Evolutionary conservation across 2,329 filamentous ascomycete genomes (phyloP), one percentile per base, ranked within the genome.

Genomic region (Diaporthe citrichinensis): DNA sequence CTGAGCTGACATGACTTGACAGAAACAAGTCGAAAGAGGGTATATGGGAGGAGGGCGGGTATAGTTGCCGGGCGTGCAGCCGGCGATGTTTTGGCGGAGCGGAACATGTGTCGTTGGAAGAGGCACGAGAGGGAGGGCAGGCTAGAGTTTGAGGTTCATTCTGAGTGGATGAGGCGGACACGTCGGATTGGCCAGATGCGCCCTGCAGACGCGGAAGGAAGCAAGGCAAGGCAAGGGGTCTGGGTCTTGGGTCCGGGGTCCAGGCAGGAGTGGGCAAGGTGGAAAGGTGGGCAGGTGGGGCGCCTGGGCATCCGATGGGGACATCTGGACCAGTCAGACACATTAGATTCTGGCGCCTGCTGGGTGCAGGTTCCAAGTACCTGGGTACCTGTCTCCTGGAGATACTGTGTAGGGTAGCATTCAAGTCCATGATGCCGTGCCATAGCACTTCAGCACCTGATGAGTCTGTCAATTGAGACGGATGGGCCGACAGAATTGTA

Each of bases 91-190:
- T 75, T 74, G 57, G 76, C 71, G 75, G 76, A 72, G 73, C 61
- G 76, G 73, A 78, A 74, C 74, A 79, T 72, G 80, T 83, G 82
- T 83, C 81, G 82, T 83, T 81, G 80, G 76, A 79, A 78, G 77
- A 78, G 79, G 80, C 81, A 82, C 82, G 81, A 81, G 81, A 78
- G 76, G 76, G 71, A 76, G 76, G 73, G 65, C 75, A 80, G 84
- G 71, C 71, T 73, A 73, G 71, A 65, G 71, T 86, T 86, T 86
- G 85, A 86, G 81, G 82, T 86, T 84, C 80, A 84, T 83, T 78
- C 82, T 84, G 82, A 79, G 58, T 73, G 58, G 58, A 73, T 55
- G 58, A 9, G 39, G 58, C 58, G 28, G 36, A 36, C 46, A 41
- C 20, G 49, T 44, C 44, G 65, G 78, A 79, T 80, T 82, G 81